phyloP scores from a whole-genome alignment of 345 rosid genomes.

The Excoecaria agallocha region DNA sequence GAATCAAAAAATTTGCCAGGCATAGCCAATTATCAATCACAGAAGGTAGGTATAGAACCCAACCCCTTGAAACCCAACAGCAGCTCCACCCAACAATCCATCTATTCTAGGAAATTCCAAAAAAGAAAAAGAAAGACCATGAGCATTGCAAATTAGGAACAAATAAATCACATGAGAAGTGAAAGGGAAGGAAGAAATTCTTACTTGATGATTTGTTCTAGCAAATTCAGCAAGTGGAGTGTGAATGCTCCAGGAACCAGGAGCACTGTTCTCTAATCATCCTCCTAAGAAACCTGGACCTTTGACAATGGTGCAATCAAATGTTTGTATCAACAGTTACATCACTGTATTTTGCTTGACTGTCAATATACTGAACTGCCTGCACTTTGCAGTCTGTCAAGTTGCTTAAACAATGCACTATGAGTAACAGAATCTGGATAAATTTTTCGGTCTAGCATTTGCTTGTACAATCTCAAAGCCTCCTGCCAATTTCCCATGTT shows the following conservation, averaged over 20 bases:
- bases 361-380: conserved; percentile 48
- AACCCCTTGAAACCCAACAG: not conserved
- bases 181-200: not conserved
- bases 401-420: conserved; percentile 53
- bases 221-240: not conserved
- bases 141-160: not conserved
- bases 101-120: not conserved
- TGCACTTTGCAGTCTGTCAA: conserved; percentile 44
- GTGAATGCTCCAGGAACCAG: not conserved
- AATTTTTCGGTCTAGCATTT: conserved; percentile 62
- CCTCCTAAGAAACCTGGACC: not conserved
- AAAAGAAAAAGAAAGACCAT: not conserved
- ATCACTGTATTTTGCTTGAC: conserved; percentile 31
- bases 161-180: not conserved
- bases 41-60: conserved; percentile 2
- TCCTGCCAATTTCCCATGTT: conserved; percentile 52
- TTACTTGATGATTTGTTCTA: conserved; percentile 1
- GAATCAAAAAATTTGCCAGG: not conserved
- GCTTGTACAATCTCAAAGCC: conserved; percentile 58
- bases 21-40: conserved; percentile 2
- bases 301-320: conserved; percentile 13
- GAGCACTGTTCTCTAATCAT: not conserved
- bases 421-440: conserved; percentile 59
- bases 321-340: conserved; percentile 16
- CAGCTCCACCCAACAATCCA: conserved; percentile 14